Base-by-base conservation (phyloP, 2,329 filamentous ascomycete genomes). In the Epichloe coenophiala region DNA sequence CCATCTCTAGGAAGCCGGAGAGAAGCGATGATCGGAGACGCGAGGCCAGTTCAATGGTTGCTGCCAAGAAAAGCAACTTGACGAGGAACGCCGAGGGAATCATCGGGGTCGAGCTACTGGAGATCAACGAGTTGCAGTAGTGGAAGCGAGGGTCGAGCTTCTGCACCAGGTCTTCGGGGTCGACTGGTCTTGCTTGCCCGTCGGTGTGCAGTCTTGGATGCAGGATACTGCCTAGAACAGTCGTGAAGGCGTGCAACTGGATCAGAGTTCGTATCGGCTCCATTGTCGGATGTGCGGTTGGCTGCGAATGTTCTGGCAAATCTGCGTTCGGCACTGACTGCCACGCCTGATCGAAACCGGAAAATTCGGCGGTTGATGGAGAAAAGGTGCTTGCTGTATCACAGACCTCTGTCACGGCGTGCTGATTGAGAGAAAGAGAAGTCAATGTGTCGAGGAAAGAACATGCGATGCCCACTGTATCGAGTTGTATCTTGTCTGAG, bases 401-500 rank as follows among this genome's bases (percentile, higher is more conserved):
- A 19, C 19, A 19, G 21, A 42, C 11, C 7, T 46, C 37, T 21
- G 36, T n/a, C 40, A 47, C 19, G 8, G 37, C 23, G 23, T 31
- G 42, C 19, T 53, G 48, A 9, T 36, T 21, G 1, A 53, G 40
- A 15, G 33, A 44, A 15, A 51, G 23, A 21, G 45, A 53, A 11
- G 51, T 46, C 40, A 53, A 43, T 3, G 42, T 42, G 11, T 86
- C 83, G 1, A 87, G 63, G 5, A 83, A 68, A 51, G 81, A 79
- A 54, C 81, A 84, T 4, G 77, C 79, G 21, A 80, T 71, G 43
- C 65, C 54, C 48, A 63, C 57, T 53, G 63, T 55, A 4, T 56
- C 50, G 27, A 58, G 45, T 3, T 51, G 51, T 21, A 39, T 17
- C n/a, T 3, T 56, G 47, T 51, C 56, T 47, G n/a, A 54, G 19